Percentiles rank a stretch among this genome's conserved stretches.
These are phyloP conservation scores for Elsinoe batatas DNA, from an alignment of 2,329 filamentous ascomycete genomes.

Conservation along the genomic window DNA sequence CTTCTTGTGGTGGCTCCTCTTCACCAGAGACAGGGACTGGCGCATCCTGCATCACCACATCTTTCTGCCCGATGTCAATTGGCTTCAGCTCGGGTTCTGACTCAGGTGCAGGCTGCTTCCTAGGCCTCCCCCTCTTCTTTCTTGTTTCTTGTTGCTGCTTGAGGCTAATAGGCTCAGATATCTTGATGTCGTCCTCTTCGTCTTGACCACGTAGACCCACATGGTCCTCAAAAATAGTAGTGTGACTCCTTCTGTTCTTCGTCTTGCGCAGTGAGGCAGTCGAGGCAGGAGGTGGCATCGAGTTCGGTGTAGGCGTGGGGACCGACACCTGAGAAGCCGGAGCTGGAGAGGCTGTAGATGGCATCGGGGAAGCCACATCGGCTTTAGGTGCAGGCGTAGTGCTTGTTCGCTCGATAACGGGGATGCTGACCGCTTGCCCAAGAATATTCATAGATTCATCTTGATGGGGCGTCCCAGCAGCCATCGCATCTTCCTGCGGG, in stretches of 20 bases:
- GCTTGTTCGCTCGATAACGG: background rate
- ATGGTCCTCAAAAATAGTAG: conserved; percentile 29
- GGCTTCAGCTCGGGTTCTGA: background rate
- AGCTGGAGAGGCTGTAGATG: background rate
- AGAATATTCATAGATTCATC: background rate
- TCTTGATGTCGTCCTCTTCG: background rate
- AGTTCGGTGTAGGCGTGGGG: background rate
- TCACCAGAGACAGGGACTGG: background rate
- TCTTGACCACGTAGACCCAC: conserved; percentile 17
- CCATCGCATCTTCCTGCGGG: too few relatives aligned
- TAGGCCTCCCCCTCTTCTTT: conserved; percentile 17
- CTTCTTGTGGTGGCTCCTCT: background rate
- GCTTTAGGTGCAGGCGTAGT: background rate
- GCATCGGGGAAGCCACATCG: background rate
- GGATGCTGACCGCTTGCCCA: background rate
- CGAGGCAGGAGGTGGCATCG: background rate
- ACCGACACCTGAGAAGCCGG: background rate
- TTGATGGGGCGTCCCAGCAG: background rate
- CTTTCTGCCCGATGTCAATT: background rate
- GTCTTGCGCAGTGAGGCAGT: background rate
- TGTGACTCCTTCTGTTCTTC: conserved; percentile 21
- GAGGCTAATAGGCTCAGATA: conserved; percentile 13
- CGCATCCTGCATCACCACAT: background rate
- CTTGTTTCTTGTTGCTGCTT: conserved; percentile 27
- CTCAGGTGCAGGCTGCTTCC: background rate